A percentile compares a stretch with the other conserved stretches of the same genome.
phyloP scores from a whole-genome alignment of 1,284 basidiomycete species.

The Volvariella surrecta region DNA sequence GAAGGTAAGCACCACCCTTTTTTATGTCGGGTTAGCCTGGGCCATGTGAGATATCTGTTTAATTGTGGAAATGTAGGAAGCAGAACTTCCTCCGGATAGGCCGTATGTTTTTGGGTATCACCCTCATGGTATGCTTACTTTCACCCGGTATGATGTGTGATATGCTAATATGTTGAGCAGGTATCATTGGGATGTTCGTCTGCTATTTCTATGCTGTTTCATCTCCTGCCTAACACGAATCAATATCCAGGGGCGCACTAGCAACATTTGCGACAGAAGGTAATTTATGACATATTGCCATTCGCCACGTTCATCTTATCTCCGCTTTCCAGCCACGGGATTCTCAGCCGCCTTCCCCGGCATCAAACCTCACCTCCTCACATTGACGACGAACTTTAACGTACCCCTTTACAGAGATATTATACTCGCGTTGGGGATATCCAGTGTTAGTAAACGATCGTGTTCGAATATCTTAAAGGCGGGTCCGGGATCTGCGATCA shows the following conservation, averaged over 20 bases:
- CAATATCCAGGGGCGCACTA: conserved; percentile 73
- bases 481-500: conserved; percentile 73
- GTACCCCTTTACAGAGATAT: conserved; percentile 94
- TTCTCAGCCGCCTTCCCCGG: conserved; percentile 90
- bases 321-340: conserved; percentile 63
- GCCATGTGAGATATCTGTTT: background rate
- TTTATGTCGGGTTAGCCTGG: conserved; percentile 9
- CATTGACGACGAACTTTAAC: conserved; percentile 84
- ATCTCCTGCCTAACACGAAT: too few species aligned
- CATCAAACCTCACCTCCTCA: conserved; percentile 88
- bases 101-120: conserved; percentile 97
- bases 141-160: background rate
- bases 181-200: conserved; percentile 86
- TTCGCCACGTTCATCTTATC: background rate
- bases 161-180: conserved; percentile 24
- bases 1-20: conserved; percentile 33
- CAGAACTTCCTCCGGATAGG: conserved; percentile 83
- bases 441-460: conserved; percentile 85
- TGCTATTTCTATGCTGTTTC: background rate
- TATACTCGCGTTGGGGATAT: conserved; percentile 78
- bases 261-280: conserved; percentile 94
- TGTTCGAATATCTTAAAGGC: conserved; percentile 83
- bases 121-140: conserved; percentile 68
- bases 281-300: conserved; percentile 16
- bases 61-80: conserved; percentile 57